phyloP scores from a whole-genome alignment of 1,284 basidiomycete species.

The Tremellales sp. region DNA sequence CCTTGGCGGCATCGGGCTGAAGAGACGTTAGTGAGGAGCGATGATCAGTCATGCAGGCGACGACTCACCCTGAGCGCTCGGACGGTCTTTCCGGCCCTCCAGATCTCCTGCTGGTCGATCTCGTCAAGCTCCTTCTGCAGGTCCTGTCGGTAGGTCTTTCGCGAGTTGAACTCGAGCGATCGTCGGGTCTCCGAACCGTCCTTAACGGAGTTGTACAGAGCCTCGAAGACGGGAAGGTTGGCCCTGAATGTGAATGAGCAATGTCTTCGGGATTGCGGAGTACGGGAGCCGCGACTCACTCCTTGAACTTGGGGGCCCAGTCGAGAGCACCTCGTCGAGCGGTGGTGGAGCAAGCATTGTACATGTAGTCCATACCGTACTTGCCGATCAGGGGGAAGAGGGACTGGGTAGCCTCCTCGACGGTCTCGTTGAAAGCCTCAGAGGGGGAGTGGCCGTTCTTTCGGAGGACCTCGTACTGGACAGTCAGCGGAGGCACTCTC shows the following conservation, averaged over 20 bases:
- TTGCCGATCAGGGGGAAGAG: slow-evolving; percentile 95
- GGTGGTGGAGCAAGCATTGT: slow-evolving; percentile 96
- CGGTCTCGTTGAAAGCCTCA: slow-evolving; percentile 98
- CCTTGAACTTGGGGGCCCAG: slow-evolving; percentile 98
- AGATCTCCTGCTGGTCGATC: slow-evolving; percentile 88
- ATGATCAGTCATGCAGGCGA: neutral
- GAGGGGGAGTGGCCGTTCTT: slow-evolving; percentile 97
- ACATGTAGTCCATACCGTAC: slow-evolving; percentile 99
- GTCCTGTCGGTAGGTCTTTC: slow-evolving; percentile 88
- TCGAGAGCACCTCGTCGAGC: slow-evolving; percentile 97
- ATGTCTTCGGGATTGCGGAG: neutral
- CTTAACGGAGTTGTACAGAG: slow-evolving; percentile 86
- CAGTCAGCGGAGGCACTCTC: slow-evolving; percentile 95
- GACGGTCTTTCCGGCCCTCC: slow-evolving; percentile 75
- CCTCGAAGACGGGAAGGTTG: slow-evolving; percentile 89
- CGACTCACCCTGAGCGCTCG: slow-evolving; percentile 44
- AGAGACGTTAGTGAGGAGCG: neutral
- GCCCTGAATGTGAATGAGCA: slow-evolving; percentile 54
- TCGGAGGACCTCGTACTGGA: slow-evolving; percentile 97
- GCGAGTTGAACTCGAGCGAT: slow-evolving; percentile 92
- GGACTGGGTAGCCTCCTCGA: slow-evolving; percentile 98
- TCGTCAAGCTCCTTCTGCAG: slow-evolving; percentile 90
- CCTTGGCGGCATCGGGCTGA: slow-evolving; percentile 43
- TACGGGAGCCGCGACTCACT: slow-evolving; percentile 19
- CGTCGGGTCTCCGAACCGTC: slow-evolving; percentile 97